A percentile compares a stretch with the other conserved stretches of the same genome.
Evolutionary conservation across 129 eudicot species (phyloP).

Genomic region (Smallanthus sonchifolius): DNA sequence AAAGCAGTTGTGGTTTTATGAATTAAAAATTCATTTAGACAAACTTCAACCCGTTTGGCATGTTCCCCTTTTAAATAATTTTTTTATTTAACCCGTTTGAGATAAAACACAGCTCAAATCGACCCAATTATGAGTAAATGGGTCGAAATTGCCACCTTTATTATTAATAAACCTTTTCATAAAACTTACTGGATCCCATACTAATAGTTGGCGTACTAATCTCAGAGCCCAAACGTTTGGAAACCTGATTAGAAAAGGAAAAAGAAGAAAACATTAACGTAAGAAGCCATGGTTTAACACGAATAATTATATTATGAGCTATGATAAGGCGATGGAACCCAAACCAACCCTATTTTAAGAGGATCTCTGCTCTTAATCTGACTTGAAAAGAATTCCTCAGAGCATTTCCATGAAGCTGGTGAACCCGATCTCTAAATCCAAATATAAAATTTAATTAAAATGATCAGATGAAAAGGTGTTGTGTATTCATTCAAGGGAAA

Average conservation of each 20-base stretch:
- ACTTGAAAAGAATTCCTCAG: slow-evolving; percentile 81
- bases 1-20: not conserved
- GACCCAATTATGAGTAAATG: not conserved
- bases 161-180: not conserved
- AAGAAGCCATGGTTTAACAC: not conserved
- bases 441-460: slow-evolving; percentile 6
- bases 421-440: slow-evolving; percentile 54
- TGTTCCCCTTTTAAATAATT: not conserved
- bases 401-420: slow-evolving; percentile 99
- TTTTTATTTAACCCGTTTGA: not conserved
- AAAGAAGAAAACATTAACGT: not conserved
- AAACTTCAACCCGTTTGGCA: not conserved
- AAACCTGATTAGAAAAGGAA: slow-evolving; percentile 53
- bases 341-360: slow-evolving; percentile 78
- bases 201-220: slow-evolving; percentile 80
- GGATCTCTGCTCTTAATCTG: slow-evolving; percentile 90
- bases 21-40: not conserved
- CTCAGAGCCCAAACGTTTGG: slow-evolving; percentile 92
- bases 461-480: too few relatives aligned
- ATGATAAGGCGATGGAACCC: not conserved
- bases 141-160: not conserved
- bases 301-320: not conserved
- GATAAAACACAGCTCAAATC: not conserved
- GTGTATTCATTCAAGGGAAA: too few relatives aligned
- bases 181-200: slow-evolving; percentile 90